These are phyloP conservation scores for Serpula lacrymans DNA, from an alignment of 768 basidiomycete genomes.

Conservation along the genomic window DNA sequence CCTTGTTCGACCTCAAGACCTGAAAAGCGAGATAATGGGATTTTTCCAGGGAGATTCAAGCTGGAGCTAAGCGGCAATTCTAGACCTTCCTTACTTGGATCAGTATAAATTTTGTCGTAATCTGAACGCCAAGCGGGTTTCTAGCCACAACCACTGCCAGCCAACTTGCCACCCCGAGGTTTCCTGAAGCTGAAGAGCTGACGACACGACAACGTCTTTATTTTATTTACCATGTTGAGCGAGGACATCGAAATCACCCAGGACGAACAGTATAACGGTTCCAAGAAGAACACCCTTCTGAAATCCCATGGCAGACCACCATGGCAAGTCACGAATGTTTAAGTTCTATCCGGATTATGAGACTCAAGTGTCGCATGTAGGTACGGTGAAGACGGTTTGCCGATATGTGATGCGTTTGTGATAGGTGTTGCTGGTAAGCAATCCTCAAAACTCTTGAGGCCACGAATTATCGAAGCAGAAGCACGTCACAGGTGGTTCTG, in stretches of 20 bases:
- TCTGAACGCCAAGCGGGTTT: too few species aligned
- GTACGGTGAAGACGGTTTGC: constrained; percentile 75
- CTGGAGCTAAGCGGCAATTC: too few species aligned
- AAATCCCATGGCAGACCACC: constrained; percentile 85
- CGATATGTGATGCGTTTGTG: constrained; percentile 74
- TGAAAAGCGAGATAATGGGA: too few species aligned
- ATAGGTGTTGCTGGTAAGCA: constrained; percentile 77
- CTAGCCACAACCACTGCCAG: too few species aligned
- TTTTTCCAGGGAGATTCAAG: too few species aligned
- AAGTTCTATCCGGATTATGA: too few species aligned
- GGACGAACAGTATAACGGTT: too few species aligned
- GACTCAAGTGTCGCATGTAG: constrained; percentile 31
- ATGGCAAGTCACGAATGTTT: constrained; percentile 46
- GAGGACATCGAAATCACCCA: constrained; percentile 16
- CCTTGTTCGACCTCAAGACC: too few species aligned
- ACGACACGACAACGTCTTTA: background rate
- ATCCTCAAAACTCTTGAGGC: background rate
- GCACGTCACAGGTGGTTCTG: constrained; percentile 63
- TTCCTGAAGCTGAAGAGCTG: background rate
- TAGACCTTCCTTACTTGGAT: too few species aligned
- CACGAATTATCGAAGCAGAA: background rate
- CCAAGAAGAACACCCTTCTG: constrained; percentile 71
- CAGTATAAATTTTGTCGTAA: too few species aligned
- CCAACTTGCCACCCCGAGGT: too few species aligned
- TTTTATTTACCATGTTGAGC: background rate